phyloP scores from a whole-genome alignment of 306 rosid species.

The Quercus dentata region DNA sequence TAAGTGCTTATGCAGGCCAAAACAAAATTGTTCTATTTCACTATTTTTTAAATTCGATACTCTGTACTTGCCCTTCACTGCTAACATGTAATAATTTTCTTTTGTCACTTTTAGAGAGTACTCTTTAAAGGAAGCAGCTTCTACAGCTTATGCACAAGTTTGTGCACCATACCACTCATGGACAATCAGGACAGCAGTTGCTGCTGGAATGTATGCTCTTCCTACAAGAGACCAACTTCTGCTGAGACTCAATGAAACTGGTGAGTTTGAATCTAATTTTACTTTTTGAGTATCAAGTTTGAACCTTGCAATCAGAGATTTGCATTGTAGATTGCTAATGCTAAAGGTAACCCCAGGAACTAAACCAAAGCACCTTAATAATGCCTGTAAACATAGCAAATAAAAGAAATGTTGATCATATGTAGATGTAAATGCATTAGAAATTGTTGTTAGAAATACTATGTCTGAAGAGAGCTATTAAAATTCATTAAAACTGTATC shows the following conservation, averaged over 20 bases:
- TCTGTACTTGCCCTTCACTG: background rate
- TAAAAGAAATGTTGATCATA: too few relatives aligned
- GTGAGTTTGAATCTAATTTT: conserved; percentile 33
- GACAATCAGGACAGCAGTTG: conserved; percentile 87
- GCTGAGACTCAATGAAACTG: conserved; percentile 69
- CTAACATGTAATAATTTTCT: conserved; percentile 11
- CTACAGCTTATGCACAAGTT: conserved; percentile 75
- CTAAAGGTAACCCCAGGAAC: background rate
- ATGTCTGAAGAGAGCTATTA: background rate
- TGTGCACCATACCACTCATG: conserved; percentile 93
- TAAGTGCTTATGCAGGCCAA: background rate
- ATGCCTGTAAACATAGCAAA: background rate
- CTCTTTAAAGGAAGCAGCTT: conserved; percentile 67
- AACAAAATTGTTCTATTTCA: background rate
- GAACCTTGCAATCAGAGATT: background rate
- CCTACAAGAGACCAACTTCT: conserved; percentile 86
- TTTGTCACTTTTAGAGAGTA: conserved; percentile 44
- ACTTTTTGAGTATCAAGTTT: background rate
- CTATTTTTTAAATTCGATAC: background rate
- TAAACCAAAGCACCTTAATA: background rate
- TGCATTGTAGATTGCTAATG: background rate
- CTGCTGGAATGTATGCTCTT: conserved; percentile 94
- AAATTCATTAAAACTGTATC: too few relatives aligned
- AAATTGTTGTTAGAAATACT: background rate
- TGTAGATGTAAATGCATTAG: background rate